Percentiles rank a stretch among this genome's conserved stretches.
These are phyloP conservation scores for Zymoseptoria brevis DNA, from an alignment of 2,329 filamentous ascomycete species.

Conservation along the genomic window DNA sequence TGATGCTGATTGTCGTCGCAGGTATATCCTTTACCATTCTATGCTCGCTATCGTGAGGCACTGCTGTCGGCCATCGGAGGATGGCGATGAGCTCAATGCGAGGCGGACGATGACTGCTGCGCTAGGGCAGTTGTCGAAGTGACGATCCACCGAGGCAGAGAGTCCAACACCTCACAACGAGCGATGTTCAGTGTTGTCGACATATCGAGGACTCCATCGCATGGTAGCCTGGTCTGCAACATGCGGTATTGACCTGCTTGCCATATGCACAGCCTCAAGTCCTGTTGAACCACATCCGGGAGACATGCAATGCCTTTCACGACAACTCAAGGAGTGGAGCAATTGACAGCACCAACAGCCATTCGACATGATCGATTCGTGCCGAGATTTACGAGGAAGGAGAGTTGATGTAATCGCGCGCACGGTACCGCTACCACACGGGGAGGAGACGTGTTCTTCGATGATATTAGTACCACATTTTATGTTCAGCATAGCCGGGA, in stretches of 20 bases:
- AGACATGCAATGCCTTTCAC: too few species aligned
- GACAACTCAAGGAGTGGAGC: too few species aligned
- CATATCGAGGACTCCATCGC: too few species aligned
- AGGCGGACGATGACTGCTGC: conserved; percentile 31
- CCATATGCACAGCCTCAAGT: too few species aligned
- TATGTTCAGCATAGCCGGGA: neutral
- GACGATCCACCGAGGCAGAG: neutral
- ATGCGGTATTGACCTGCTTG: too few species aligned
- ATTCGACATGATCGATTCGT: too few species aligned
- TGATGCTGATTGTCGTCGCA: conserved; percentile 15
- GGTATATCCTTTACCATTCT: conserved; percentile 40
- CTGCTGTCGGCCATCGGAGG: conserved; percentile 37
- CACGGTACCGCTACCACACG: neutral
- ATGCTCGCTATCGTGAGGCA: conserved; percentile 36
- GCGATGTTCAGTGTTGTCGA: too few species aligned
- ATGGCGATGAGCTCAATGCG: conserved; percentile 36
- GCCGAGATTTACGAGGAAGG: too few species aligned
- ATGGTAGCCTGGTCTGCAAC: too few species aligned
- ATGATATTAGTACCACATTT: neutral
- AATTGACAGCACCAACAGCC: too few species aligned
- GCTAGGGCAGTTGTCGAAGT: conserved; percentile 11
- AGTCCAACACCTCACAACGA: neutral
- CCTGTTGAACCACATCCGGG: too few species aligned
- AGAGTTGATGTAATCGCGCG: neutral
- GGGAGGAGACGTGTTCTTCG: neutral